phyloP scores from a whole-genome alignment of 1,139 yeast genomes.

The Hansenula lynferdii region DNA sequence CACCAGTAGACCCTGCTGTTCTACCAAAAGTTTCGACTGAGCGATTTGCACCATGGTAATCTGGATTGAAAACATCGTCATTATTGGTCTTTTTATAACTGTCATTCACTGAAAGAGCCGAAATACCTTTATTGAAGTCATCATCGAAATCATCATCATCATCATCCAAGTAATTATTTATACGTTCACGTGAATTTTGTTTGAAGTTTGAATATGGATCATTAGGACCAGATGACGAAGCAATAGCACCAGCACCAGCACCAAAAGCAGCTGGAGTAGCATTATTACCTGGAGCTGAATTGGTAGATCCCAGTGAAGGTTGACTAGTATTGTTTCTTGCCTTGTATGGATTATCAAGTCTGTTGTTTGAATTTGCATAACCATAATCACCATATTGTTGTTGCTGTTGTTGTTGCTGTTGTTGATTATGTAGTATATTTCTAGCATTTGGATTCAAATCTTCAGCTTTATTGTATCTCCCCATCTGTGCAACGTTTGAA shows the following conservation, averaged over 20 bases:
- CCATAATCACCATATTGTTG: slow-evolving; percentile 9
- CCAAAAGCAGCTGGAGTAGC: background rate
- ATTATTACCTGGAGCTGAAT: too few species aligned
- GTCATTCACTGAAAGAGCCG: slow-evolving; percentile 15
- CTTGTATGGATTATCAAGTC: slow-evolving; percentile 12
- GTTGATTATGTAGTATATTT: background rate
- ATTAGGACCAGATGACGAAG: slow-evolving; percentile 1
- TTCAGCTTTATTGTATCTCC: slow-evolving; percentile 6
- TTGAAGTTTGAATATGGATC: slow-evolving; percentile 7
- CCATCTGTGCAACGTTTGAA: slow-evolving; percentile 15
- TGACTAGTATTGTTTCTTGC: background rate
- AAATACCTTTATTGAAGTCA: slow-evolving; percentile 20
- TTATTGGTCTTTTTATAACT: background rate
- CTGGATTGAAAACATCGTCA: slow-evolving; percentile 22
- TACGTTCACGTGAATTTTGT: slow-evolving; percentile 9
- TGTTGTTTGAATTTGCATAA: background rate
- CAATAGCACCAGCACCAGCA: background rate
- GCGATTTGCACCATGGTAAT: slow-evolving; percentile 6
- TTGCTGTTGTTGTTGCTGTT: slow-evolving; percentile 2
- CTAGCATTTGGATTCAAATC: background rate
- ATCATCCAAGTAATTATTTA: background rate
- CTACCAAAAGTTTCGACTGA: slow-evolving; percentile 4
- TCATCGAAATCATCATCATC: slow-evolving; percentile 23
- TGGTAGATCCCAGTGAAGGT: background rate
- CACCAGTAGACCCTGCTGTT: too few species aligned